A percentile compares a stretch with the other conserved stretches of the same genome.
Conservation (phyloP, 2,329 filamentous ascomycete species). For the Pleurostoma richardsiae region DNA sequence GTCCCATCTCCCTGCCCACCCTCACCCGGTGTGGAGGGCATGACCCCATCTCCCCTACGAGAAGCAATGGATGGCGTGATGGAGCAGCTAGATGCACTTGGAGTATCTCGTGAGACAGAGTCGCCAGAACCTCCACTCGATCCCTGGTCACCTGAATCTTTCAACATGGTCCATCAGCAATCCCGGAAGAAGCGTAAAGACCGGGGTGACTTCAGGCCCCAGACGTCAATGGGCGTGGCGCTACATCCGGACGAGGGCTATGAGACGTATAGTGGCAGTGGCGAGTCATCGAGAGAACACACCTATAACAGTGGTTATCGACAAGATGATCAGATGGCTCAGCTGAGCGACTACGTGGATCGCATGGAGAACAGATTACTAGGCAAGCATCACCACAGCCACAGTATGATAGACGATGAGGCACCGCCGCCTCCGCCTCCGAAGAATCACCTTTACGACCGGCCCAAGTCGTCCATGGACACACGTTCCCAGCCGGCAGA, state of each 20-base stretch:
- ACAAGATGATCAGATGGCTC: conserved; percentile 53
- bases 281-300: conserved; percentile 44
- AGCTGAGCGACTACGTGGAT: conserved; percentile 81
- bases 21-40: conserved; percentile 59
- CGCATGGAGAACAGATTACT: conserved; percentile 83
- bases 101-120: conserved; percentile 51
- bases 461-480: conserved; percentile 56
- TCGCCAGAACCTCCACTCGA: conserved; percentile 56
- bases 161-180: conserved; percentile 51
- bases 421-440: conserved; percentile 60
- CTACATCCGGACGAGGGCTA: conserved; percentile 53
- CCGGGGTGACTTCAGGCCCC: conserved; percentile 41
- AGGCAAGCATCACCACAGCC: conserved; percentile 61
- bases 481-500: conserved; percentile 31
- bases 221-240: conserved; percentile 70
- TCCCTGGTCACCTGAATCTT: conserved; percentile 89
- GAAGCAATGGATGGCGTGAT: conserved; percentile 99
- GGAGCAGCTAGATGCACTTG: conserved; percentile 87
- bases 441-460: conserved; percentile 44
- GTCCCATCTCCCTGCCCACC: conserved; percentile 60
- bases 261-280: conserved; percentile 49
- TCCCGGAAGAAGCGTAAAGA: conserved; percentile 25
- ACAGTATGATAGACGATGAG: conserved; percentile 40
- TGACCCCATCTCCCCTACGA: conserved; percentile 86
- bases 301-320: conserved; percentile 33